Conservation (phyloP, 179 eudicot species). For the Silene vulgaris region DNA sequence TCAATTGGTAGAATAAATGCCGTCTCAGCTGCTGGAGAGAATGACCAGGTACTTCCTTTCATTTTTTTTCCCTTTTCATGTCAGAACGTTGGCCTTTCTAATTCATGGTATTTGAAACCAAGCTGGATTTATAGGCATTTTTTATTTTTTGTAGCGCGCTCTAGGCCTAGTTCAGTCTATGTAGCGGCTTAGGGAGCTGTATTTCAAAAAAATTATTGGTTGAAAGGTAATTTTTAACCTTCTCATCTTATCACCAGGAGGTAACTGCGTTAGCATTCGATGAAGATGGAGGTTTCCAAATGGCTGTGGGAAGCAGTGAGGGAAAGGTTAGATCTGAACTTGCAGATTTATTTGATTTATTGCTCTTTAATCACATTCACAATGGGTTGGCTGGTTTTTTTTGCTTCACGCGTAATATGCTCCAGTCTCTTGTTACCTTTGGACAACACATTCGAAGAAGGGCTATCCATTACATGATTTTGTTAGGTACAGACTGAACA, state of each 20-base stretch:
- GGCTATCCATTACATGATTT: background rate
- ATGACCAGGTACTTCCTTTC: conserved; percentile 47
- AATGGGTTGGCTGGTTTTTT: background rate
- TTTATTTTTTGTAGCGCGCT: background rate
- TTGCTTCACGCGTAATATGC: background rate
- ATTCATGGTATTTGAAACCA: background rate
- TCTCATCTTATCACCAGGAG: conserved; percentile 37
- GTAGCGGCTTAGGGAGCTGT: background rate
- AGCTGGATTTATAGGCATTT: background rate
- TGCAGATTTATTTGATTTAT: background rate
- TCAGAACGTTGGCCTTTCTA: background rate
- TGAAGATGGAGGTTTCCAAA: conserved; percentile 68
- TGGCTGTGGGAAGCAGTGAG: conserved; percentile 94
- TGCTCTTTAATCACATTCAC: background rate
- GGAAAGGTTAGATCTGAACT: conserved; percentile 62
- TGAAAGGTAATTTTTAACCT: conserved; percentile 5
- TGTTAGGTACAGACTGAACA: background rate
- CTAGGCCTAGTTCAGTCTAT: background rate
- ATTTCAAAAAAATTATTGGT: background rate
- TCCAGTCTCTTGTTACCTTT: background rate
- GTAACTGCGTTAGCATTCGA: conserved; percentile 86
- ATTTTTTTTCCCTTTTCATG: background rate
- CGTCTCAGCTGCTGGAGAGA: conserved; percentile 52
- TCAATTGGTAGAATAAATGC: conserved; percentile 78
- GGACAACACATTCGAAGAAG: background rate